These are phyloP conservation scores for Saturnispora silvae DNA, from an alignment of 805 yeast genomes.

Conservation along the genomic window DNA sequence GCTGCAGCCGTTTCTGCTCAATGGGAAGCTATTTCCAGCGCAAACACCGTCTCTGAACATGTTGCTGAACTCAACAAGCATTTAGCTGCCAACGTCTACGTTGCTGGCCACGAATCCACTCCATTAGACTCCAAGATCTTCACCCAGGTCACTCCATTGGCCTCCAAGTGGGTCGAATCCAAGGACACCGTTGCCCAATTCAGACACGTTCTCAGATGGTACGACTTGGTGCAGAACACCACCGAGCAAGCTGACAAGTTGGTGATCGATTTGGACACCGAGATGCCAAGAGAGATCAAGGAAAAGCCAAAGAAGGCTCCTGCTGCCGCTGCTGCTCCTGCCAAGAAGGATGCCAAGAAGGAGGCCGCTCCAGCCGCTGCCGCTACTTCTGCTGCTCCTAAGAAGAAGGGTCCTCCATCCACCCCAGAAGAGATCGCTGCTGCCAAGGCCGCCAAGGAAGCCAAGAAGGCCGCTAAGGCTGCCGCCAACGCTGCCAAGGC, in stretches of 20 bases:
- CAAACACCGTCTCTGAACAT: slow-evolving; percentile 39
- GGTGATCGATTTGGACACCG: slow-evolving; percentile 46
- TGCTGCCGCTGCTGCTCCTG: slow-evolving; percentile 14
- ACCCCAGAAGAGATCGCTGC: slow-evolving; percentile 25
- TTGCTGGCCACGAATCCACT: slow-evolving; percentile 58
- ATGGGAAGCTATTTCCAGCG: slow-evolving; percentile 66
- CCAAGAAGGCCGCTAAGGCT: slow-evolving; percentile 35
- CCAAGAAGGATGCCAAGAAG: slow-evolving; percentile 7
- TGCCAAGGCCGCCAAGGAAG: slow-evolving; percentile 29
- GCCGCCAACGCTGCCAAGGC: slow-evolving; percentile 47
- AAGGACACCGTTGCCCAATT: slow-evolving; percentile 44
- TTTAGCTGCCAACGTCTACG: slow-evolving; percentile 59
- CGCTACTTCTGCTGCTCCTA: slow-evolving; percentile 11
- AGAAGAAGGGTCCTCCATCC: slow-evolving; percentile 17
- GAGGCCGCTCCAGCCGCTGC: slow-evolving; percentile 12
- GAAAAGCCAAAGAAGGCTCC: slow-evolving; percentile 28
- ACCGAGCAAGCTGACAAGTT: slow-evolving; percentile 34
- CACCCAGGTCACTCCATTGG: slow-evolving; percentile 51
- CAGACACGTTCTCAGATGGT: slow-evolving; percentile 92
- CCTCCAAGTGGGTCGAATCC: slow-evolving; percentile 41
- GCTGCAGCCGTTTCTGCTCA: slow-evolving; percentile 59
- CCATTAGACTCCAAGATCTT: slow-evolving; percentile 65
- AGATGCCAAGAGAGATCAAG: slow-evolving; percentile 48
- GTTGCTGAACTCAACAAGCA: slow-evolving; percentile 52
- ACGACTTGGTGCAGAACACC: slow-evolving; percentile 71